Conservation (phyloP, 2,329 filamentous ascomycete species). For the Ophiostoma pallidulum region DNA sequence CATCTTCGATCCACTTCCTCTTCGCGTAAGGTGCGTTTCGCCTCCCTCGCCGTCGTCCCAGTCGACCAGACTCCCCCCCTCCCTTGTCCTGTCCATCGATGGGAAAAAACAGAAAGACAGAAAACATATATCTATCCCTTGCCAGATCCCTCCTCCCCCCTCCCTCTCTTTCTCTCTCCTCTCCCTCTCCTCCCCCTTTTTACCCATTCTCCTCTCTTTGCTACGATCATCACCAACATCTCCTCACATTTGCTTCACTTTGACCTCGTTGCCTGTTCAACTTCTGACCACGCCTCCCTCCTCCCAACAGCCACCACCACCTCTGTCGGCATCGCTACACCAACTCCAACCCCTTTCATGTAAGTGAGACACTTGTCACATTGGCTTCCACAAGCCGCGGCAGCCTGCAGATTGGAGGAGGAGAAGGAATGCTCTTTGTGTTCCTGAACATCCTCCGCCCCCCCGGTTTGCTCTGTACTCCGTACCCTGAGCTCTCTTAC, state of each 20-base stretch:
- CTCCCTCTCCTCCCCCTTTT: not conserved
- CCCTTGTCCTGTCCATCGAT: not conserved
- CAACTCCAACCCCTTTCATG: too few relatives aligned
- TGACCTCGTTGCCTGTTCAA: not conserved
- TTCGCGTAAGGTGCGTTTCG: conserved; percentile 13
- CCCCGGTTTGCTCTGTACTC: not conserved
- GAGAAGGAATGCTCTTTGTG: too few relatives aligned
- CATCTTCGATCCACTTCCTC: conserved; percentile 4
- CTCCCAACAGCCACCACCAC: too few relatives aligned
- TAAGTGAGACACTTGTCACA: too few relatives aligned
- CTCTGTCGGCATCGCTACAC: too few relatives aligned
- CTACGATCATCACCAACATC: not conserved
- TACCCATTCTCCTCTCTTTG: not conserved
- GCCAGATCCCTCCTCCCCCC: not conserved
- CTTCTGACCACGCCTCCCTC: too few relatives aligned
- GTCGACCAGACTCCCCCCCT: not conserved
- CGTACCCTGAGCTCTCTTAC: not conserved
- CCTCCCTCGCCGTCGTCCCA: not conserved
- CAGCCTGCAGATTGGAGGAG: too few relatives aligned
- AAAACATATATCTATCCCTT: conserved; percentile 2
- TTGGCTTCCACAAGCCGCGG: too few relatives aligned
- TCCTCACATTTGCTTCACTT: not conserved
- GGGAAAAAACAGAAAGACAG: too few relatives aligned
- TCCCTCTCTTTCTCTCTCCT: not conserved
- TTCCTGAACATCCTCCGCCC: too few relatives aligned